Evolutionary conservation across 2,329 filamentous ascomycete species (phyloP), one percentile per base, ranked within the genome.

Genomic region (Fusarium sp.): DNA sequence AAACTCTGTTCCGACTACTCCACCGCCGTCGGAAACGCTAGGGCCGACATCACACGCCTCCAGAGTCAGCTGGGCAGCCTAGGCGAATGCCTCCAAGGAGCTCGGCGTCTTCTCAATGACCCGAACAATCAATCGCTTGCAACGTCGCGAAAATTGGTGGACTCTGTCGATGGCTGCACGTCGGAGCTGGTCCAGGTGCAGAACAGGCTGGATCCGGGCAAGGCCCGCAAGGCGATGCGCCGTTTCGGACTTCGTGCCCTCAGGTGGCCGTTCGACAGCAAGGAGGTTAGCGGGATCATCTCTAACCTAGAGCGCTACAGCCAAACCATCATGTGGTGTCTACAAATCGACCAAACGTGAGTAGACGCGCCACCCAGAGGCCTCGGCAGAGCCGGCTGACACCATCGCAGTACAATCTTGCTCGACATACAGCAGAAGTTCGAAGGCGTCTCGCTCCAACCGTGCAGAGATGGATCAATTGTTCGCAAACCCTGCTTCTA

Each of bases 21-120:
- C 4, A 43, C 39, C 39, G 79, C 70, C 78, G 77, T 67, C 18
- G 4, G 48, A 41, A 70, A 65, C 20, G 67, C 67, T 9, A 48
- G 45, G 54, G 54, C 34, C 14, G 54, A 70, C 13, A 65, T 70
- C 20, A 41, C 30, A 59, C 14, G 56, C 64, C 58, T 67, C 54
- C 39, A 64, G 25, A 59, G 34, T 20, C 54, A 18, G 20, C 14
- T 70, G 27, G n/a, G 23, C 25, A 18, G 43, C 32, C 59, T 72
- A 34, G 41, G 35, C 48, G 18, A 11, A 63, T 43, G 35, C 16
- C 56, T 71, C 25, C 50, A 50, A 18, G 63, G 14, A 48, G 59
- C 34, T n/a, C 54, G 54, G 50, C 10, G 27, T 32, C 59, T 70
- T 58, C 52, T 67, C 7, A 7, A 54, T 30, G 30, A 30, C 25